phyloP scores from a whole-genome alignment of 1,284 basidiomycete species.

The Marasmius oreades region DNA sequence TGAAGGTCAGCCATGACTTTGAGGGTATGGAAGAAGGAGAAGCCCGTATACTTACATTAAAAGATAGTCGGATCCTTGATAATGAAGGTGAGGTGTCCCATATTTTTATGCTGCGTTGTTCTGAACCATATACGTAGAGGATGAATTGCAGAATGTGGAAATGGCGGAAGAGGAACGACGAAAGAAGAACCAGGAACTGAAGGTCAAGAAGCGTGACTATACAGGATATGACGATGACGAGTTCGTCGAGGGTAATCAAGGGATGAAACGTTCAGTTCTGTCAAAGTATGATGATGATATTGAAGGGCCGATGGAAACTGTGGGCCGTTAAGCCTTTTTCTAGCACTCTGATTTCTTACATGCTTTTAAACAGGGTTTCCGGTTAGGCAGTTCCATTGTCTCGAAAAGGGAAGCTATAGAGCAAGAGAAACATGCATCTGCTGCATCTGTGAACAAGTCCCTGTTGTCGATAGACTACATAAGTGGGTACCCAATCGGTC shows the following conservation, averaged over 20 bases:
- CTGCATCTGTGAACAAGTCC: constrained; percentile 71
- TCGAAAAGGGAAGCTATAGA: constrained; percentile 35
- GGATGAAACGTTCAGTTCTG: constrained; percentile 81
- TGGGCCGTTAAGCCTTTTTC: constrained; percentile 30
- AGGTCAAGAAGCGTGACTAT: constrained; percentile 88
- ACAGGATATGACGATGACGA: constrained; percentile 98
- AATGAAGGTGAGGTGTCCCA: constrained; percentile 69
- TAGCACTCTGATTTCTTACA: constrained; percentile 7
- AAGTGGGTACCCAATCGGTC: constrained; percentile 49
- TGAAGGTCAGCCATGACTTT: constrained; percentile 96
- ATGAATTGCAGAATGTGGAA: constrained; percentile 94
- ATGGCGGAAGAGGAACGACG: constrained; percentile 83
- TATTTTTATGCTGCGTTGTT: not conserved
- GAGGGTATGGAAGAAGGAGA: constrained; percentile 91
- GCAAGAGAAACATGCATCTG: constrained; percentile 53
- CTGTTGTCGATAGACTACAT: constrained; percentile 88
- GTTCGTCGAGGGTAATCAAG: constrained; percentile 69
- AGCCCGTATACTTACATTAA: constrained; percentile 92
- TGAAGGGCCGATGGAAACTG: constrained; percentile 63
- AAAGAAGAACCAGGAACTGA: constrained; percentile 78
- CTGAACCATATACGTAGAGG: constrained; percentile 56
- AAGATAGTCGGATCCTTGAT: constrained; percentile 91
- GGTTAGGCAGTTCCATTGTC: constrained; percentile 60
- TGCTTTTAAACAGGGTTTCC: constrained; percentile 61
- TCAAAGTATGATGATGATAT: constrained; percentile 94